Percentiles rank a stretch among this genome's conserved stretches.
These are phyloP conservation scores for Xylariales sp. DNA, from an alignment of 2,329 filamentous ascomycete species.

Conservation along the genomic window DNA sequence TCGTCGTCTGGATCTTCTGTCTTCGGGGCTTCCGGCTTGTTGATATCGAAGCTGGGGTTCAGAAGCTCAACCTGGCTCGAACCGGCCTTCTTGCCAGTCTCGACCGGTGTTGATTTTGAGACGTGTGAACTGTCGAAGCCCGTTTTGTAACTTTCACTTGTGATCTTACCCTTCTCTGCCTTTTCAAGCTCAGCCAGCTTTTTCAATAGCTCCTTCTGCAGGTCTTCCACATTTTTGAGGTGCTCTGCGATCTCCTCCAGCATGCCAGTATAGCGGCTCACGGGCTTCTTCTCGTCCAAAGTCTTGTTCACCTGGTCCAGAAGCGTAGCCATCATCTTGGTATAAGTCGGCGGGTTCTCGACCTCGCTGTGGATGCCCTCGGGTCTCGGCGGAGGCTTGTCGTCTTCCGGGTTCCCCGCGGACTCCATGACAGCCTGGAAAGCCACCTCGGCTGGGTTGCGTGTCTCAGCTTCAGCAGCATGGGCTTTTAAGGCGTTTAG, in stretches of 20 bases:
- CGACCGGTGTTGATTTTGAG: constrained; percentile 32
- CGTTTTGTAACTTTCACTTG: constrained; percentile 81
- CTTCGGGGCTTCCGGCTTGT: constrained; percentile 20
- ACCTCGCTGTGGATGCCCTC: constrained; percentile 73
- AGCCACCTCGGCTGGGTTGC: constrained; percentile 73
- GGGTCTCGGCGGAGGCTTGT: constrained; percentile 69
- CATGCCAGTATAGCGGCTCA: constrained; percentile 69
- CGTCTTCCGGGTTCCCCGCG: constrained; percentile 65
- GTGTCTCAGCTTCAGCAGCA: constrained; percentile 59
- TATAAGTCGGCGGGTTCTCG: constrained; percentile 75
- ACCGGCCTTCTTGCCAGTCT: constrained; percentile 38
- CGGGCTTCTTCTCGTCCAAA: constrained; percentile 69
- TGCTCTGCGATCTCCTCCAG: constrained; percentile 74
- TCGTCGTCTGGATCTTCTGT: constrained; percentile 50
- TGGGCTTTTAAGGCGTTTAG: constrained; percentile 71
- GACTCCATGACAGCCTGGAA: constrained; percentile 87
- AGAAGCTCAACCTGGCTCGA: constrained; percentile 64
- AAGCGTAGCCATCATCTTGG: constrained; percentile 97
- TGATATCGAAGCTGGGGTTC: constrained; percentile 57
- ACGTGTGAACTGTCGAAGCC: constrained; percentile 89
- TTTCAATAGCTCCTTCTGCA: constrained; percentile 69
- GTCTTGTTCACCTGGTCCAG: constrained; percentile 88
- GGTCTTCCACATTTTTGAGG: constrained; percentile 66
- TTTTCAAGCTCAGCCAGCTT: constrained; percentile 80
- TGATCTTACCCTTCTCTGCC: constrained; percentile 85